Evolutionary conservation across 495 filamentous ascomycete genomes (phyloP), one percentile per base, ranked within the genome.

Genomic region (Echria macrotheca): DNA sequence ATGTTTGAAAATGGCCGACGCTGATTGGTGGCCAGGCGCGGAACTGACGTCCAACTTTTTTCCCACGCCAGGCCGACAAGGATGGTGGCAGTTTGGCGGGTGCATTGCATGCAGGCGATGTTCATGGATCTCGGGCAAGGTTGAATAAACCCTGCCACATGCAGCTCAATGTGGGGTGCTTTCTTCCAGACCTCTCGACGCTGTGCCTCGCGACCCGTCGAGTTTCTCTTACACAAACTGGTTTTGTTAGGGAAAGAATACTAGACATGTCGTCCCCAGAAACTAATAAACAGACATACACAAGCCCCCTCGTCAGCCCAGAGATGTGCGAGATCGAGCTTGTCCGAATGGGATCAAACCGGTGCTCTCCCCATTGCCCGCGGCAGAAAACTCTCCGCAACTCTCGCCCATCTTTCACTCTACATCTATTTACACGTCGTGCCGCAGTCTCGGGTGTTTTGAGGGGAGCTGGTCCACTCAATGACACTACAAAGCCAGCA

Each of bases 111-210:
- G 60, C 60, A 66, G 53, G 50, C 54, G 48, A 60, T 56, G 60
- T 53, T 52, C 52, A 56, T 59, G 63, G 60, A 67, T 65, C 64
- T 63, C 28, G 36, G 28, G 49, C 58, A 59, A 59, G 25, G 38
- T 55, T 21, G 25, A 44, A 37, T 32, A n/a, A 49, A 26, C 44
- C 44, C 42, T 59, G 47, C 57, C 56, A 47, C 52, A 54, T 60
- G 64, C 57, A 60, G 49, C 44, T 26, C 19, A 36, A 54, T 67
- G 64, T 67, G 62, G 62, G 64, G 62, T 67, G 56, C 50, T 43
- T 63, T 58, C 50, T 53, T 56, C 46, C 51, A 58, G 53, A 29
- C 40, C 43, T 39, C 10, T 49, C 42, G 23, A n/a, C 43, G 12
- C 18, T 21, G 19, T 14, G 42, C 33, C 48, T 48, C 52, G 47